Conservation (phyloP, 2,329 filamentous ascomycete genomes). For the Verticillium longisporum region DNA sequence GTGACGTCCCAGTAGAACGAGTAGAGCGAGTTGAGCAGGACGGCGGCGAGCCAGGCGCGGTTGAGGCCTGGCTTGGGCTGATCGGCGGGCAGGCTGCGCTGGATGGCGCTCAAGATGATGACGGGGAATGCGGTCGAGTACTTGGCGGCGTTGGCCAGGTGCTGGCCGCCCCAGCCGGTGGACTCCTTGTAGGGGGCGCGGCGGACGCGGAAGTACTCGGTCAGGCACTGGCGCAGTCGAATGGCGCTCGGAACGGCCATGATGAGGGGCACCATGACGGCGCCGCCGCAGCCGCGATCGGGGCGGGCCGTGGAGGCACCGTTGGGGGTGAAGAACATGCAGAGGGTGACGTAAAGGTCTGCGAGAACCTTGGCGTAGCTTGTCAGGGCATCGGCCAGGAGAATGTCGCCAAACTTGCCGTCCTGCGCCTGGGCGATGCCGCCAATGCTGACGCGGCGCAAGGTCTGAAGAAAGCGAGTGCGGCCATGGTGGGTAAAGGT, state of each 20-base stretch:
- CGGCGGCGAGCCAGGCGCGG: constrained; percentile 62
- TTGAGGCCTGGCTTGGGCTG: constrained; percentile 34
- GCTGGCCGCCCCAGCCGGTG: constrained; percentile 72
- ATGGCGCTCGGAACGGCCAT: constrained; percentile 79
- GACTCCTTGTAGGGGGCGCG: constrained; percentile 47
- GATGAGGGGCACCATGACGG: constrained; percentile 73
- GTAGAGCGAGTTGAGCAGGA: constrained; percentile 79
- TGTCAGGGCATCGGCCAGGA: constrained; percentile 89
- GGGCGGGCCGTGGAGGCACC: constrained; percentile 73
- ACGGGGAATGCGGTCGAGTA: constrained; percentile 94
- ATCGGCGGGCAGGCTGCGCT: constrained; percentile 50
- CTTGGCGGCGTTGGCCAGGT: constrained; percentile 89
- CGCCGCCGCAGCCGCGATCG: constrained; percentile 74
- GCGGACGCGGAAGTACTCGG: constrained; percentile 71
- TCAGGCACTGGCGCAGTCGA: constrained; percentile 85
- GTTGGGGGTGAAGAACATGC: constrained; percentile 76
- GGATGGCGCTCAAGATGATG: constrained; percentile 70
- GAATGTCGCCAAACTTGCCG: constrained; percentile 89
- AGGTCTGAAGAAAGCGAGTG: constrained; percentile 64
- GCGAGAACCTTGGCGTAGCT: constrained; percentile 90
- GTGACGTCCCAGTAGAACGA: constrained; percentile 98
- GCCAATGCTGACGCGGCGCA: constrained; percentile 75
- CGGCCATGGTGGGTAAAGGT: constrained; percentile 64
- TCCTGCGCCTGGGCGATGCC: constrained; percentile 80
- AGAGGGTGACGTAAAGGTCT: constrained; percentile 81